Evolutionary conservation across 805 yeast genomes (phyloP).

Genomic region (Nakazawaea wickerhamii): DNA sequence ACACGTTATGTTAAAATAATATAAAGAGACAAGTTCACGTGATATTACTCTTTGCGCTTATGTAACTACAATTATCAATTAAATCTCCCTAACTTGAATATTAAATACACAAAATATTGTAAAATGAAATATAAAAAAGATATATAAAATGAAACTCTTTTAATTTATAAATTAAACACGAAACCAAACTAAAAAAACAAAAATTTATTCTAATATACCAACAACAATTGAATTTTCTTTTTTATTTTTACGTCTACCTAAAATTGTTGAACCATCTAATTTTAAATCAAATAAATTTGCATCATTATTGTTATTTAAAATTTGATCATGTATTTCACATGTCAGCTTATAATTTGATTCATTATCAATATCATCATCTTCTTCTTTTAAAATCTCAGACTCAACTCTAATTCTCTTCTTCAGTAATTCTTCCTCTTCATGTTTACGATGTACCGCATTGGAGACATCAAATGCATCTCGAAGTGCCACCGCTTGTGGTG

Average conservation of each 20-base stretch:
- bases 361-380: conserved; percentile 33
- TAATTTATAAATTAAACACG: no score
- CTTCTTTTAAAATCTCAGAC: conserved; percentile 23
- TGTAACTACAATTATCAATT: no score
- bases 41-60: no score
- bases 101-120: no score
- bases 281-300: conserved; percentile 37
- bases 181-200: background rate
- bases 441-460: conserved; percentile 55
- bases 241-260: conserved; percentile 37
- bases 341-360: conserved; percentile 9
- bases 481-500: conserved; percentile 56
- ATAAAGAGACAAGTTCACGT: no score
- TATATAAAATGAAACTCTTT: no score
- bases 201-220: background rate
- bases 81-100: no score
- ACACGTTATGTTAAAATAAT: no score
- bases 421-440: conserved; percentile 42
- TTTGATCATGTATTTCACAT: conserved; percentile 9
- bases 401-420: conserved; percentile 14
- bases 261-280: conserved; percentile 47
- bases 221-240: conserved; percentile 1
- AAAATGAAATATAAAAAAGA: no score
- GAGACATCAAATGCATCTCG: conserved; percentile 57
- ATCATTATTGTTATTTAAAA: background rate